Percentiles rank a stretch among this genome's conserved stretches.
Conservation (phyloP, 305 asterid species). For the Fraxinus sp. region DNA sequence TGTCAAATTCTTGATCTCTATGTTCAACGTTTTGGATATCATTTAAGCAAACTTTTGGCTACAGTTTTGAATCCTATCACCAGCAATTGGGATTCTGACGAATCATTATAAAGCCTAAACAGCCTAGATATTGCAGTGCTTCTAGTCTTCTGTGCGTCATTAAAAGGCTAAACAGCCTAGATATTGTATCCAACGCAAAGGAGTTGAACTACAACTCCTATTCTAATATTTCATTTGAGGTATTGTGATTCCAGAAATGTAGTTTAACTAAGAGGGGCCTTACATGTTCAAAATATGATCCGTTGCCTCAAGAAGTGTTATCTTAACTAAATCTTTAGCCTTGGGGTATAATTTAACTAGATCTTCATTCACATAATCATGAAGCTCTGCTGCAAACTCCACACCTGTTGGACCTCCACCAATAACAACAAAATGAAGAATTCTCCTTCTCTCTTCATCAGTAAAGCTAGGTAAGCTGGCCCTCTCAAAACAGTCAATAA, state of each 20-base stretch:
- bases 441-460: constrained; percentile 42
- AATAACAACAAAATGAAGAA: constrained; percentile 54
- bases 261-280: constrained; percentile 20
- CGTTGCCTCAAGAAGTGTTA: constrained; percentile 51
- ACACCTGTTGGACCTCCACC: constrained; percentile 61
- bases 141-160: neutral
- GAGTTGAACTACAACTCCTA: neutral
- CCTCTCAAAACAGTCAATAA: constrained; percentile 46
- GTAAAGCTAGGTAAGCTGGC: constrained; percentile 44
- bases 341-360: constrained; percentile 40
- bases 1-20: neutral
- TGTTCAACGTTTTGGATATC: neutral
- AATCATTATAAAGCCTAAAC: constrained; percentile 6
- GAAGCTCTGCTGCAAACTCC: constrained; percentile 56
- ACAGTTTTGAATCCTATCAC: constrained; percentile 1
- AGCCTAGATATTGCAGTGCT: neutral
- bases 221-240: neutral
- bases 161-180: constrained; percentile 12
- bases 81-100: neutral
- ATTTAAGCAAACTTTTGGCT: constrained; percentile 8
- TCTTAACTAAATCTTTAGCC: constrained; percentile 37
- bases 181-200: neutral
- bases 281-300: constrained; percentile 53
- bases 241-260: constrained; percentile 1
- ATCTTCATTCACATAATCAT: constrained; percentile 47